Evolutionary conservation across 495 filamentous ascomycete species (phyloP).

Genomic region (Haplographium delicatum): DNA sequence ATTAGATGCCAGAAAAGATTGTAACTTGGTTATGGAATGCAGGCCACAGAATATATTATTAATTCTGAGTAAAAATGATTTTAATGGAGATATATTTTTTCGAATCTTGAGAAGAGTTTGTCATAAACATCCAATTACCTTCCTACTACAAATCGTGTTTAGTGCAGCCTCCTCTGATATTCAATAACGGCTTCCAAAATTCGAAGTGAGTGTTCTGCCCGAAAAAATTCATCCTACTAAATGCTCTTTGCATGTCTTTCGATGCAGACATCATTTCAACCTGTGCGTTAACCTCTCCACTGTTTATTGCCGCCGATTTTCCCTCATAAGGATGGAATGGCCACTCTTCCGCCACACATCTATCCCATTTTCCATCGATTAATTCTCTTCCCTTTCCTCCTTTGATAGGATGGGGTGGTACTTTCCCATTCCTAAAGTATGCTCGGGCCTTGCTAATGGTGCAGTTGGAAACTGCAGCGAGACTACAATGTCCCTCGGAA

Average conservation of each 20-base stretch:
- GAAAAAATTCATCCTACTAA: not conserved
- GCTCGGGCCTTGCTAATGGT: slow-evolving; percentile 32
- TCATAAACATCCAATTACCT: too few species aligned
- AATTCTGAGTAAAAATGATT: too few species aligned
- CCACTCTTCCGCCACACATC: slow-evolving; percentile 32
- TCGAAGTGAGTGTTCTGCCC: too few species aligned
- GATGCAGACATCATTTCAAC: not conserved
- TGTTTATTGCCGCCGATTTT: not conserved
- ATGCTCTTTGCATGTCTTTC: not conserved
- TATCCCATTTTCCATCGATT: slow-evolving; percentile 33
- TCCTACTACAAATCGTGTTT: too few species aligned
- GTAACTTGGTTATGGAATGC: too few species aligned
- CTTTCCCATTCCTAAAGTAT: slow-evolving; percentile 35
- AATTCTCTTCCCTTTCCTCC: slow-evolving; percentile 19
- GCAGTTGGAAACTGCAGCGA: slow-evolving; percentile 34
- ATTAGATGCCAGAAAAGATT: too few species aligned
- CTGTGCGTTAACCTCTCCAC: not conserved
- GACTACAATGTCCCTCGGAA: slow-evolving; percentile 38
- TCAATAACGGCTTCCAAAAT: not conserved
- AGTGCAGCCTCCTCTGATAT: too few species aligned
- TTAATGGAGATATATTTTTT: too few species aligned
- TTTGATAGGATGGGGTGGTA: slow-evolving; percentile 34
- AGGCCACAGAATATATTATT: too few species aligned
- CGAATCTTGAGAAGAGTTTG: too few species aligned
- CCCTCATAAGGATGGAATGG: slow-evolving; percentile 12